Conservation (phyloP, 1,139 yeast genomes). For the Nakaseomyces nivariensis region DNA sequence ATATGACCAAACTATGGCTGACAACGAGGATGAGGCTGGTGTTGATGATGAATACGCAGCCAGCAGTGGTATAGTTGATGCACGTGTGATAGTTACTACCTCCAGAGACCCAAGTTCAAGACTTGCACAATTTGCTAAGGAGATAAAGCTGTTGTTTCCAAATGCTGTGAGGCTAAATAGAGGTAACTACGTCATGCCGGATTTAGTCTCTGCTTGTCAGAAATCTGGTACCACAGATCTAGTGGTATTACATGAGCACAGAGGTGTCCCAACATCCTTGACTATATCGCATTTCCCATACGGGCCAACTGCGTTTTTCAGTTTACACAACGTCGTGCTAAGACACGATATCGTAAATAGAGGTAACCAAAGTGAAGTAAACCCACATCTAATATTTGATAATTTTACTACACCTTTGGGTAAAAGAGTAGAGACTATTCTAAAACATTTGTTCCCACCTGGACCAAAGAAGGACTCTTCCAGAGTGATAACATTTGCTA, state of each 20-base stretch:
- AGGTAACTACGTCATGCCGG: slow-evolving; percentile 85
- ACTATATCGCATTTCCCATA: slow-evolving; percentile 95
- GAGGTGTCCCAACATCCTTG: slow-evolving; percentile 94
- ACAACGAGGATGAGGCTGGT: slow-evolving; percentile 39
- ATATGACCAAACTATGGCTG: slow-evolving; percentile 43
- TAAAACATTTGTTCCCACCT: slow-evolving; percentile 90
- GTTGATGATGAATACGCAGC: slow-evolving; percentile 87
- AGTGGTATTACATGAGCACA: slow-evolving; percentile 82
- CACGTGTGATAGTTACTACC: slow-evolving; percentile 88
- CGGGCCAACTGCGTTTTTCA: slow-evolving; percentile 93
- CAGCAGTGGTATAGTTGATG: slow-evolving; percentile 80
- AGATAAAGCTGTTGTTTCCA: slow-evolving; percentile 80
- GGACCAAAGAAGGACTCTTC: slow-evolving; percentile 89
- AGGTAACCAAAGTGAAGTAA: slow-evolving; percentile 84
- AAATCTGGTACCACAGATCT: slow-evolving; percentile 71
- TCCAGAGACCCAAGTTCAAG: slow-evolving; percentile 84
- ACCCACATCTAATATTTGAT: slow-evolving; percentile 90
- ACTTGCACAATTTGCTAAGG: slow-evolving; percentile 85
- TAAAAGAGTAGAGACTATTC: slow-evolving; percentile 63
- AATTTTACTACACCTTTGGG: slow-evolving; percentile 83
- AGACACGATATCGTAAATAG: slow-evolving; percentile 84
- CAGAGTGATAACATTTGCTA: slow-evolving; percentile 83
- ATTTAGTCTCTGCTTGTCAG: slow-evolving; percentile 75
- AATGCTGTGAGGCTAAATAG: slow-evolving; percentile 82
- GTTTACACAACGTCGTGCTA: slow-evolving; percentile 86